These are phyloP conservation scores for Candida neerlandica DNA, from an alignment of 1,139 yeast genomes.

Conservation along the genomic window DNA sequence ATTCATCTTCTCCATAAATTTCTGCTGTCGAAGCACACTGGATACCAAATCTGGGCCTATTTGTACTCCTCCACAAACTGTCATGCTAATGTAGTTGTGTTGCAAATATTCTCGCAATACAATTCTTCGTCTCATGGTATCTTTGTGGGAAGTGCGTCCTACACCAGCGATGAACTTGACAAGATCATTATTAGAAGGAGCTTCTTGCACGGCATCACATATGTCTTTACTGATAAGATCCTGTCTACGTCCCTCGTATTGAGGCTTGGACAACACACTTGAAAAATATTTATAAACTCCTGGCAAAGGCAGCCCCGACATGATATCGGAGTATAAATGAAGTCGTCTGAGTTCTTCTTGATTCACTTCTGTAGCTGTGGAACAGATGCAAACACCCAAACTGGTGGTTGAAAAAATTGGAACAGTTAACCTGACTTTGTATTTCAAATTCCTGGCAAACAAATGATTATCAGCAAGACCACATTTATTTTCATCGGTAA, in stretches of 20 bases:
- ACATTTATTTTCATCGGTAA: slow-evolving; percentile 15
- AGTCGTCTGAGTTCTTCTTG: slow-evolving; percentile 24
- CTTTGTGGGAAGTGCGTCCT: not conserved
- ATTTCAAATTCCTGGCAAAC: not conserved
- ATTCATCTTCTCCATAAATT: slow-evolving; percentile 33
- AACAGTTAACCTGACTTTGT: not conserved
- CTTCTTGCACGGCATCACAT: not conserved
- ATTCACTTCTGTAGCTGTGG: slow-evolving; percentile 12
- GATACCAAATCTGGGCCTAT: slow-evolving; percentile 32
- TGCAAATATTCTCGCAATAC: slow-evolving; percentile 19
- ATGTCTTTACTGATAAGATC: not conserved
- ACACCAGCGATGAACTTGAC: not conserved
- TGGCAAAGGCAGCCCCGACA: slow-evolving; percentile 15
- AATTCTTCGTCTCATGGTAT: not conserved
- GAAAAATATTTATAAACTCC: slow-evolving; percentile 14
- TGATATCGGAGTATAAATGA: slow-evolving; percentile 24
- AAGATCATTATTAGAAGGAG: not conserved
- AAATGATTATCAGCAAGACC: slow-evolving; percentile 26
- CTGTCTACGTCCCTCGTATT: slow-evolving; percentile 2
- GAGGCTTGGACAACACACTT: not conserved
- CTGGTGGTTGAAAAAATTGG: no score
- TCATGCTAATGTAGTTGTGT: slow-evolving; percentile 24
- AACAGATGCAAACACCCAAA: not conserved
- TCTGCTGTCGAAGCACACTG: slow-evolving; percentile 31
- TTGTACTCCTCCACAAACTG: slow-evolving; percentile 13